Percentiles rank a stretch among this genome's conserved stretches.
Conservation (phyloP, 177 flowering plant species). For the Vitis hybrid region DNA sequence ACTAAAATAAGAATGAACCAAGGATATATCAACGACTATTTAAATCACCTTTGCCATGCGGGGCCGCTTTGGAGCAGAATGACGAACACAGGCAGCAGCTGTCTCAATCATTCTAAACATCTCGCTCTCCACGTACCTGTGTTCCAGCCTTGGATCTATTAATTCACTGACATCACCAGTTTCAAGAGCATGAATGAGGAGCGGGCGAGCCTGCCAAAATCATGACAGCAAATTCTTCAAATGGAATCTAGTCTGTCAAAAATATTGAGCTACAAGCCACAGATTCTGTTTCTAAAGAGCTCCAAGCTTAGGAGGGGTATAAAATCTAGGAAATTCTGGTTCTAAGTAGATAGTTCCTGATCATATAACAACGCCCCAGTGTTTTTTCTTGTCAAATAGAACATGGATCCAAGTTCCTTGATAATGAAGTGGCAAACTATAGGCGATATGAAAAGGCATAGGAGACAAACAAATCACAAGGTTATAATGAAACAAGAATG, state of each 20-base stretch:
- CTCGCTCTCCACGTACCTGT: constrained; percentile 51
- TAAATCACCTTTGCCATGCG: constrained; percentile 65
- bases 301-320: too few relatives aligned
- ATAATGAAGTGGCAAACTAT: background rate
- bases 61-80: constrained; percentile 68
- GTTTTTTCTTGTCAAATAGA: too few relatives aligned
- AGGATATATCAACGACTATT: background rate
- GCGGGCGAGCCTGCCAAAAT: constrained; percentile 67
- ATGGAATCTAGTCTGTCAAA: background rate
- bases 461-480: too few relatives aligned
- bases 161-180: constrained; percentile 49
- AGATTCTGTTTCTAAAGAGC: too few relatives aligned
- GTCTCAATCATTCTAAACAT: constrained; percentile 60
- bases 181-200: constrained; percentile 42
- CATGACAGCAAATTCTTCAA: constrained; percentile 1
- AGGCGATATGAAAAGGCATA: too few relatives aligned
- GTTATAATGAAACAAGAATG: too few relatives aligned
- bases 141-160: constrained; percentile 59
- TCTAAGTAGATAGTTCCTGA: too few relatives aligned
- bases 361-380: too few relatives aligned
- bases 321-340: too few relatives aligned
- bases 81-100: constrained; percentile 75
- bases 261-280: too few relatives aligned
- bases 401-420: too few relatives aligned
- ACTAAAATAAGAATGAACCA: too few relatives aligned